A percentile compares a stretch with the other conserved stretches of the same genome.
These are phyloP conservation scores for Aspergillaceae sp. DNA, from an alignment of 2,329 filamentous ascomycete genomes.

Conservation along the genomic window DNA sequence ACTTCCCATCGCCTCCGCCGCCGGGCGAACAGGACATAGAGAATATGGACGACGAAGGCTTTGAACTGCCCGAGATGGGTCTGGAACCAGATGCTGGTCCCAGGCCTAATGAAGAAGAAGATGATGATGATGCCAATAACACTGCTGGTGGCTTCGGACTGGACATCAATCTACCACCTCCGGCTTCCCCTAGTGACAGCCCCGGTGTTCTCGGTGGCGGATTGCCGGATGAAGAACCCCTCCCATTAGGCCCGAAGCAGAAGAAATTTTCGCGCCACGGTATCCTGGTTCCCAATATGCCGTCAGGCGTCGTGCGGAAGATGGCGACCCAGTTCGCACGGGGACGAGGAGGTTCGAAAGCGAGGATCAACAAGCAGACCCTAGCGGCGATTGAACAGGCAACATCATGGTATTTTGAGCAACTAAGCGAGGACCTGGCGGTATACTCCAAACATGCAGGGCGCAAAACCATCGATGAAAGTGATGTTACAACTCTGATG, in stretches of 20 bases:
- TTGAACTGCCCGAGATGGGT: constrained; percentile 23
- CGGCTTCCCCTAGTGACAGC: constrained; percentile 22
- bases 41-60: constrained; percentile 27
- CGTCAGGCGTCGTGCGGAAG: constrained; percentile 62
- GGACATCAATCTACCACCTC: constrained; percentile 21
- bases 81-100: constrained; percentile 17
- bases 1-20: constrained; percentile 30
- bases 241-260: constrained; percentile 34
- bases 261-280: constrained; percentile 61
- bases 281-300: constrained; percentile 66
- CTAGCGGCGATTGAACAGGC: constrained; percentile 68
- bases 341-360: constrained; percentile 55
- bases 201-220: constrained; percentile 28
- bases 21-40: constrained; percentile 24
- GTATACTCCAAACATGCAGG: constrained; percentile 75
- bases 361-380: constrained; percentile 64
- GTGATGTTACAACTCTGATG: constrained; percentile 74
- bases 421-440: constrained; percentile 68
- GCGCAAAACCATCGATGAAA: constrained; percentile 77
- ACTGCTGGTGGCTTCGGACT: constrained; percentile 24
- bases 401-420: constrained; percentile 87
- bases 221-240: constrained; percentile 23
- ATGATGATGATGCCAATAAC: constrained; percentile 10
- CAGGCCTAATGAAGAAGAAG: constrained; percentile 16
- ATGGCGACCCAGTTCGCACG: constrained; percentile 58